Conservation (phyloP, 2,329 filamentous ascomycete genomes). For the Fusarium oligoseptatum region DNA sequence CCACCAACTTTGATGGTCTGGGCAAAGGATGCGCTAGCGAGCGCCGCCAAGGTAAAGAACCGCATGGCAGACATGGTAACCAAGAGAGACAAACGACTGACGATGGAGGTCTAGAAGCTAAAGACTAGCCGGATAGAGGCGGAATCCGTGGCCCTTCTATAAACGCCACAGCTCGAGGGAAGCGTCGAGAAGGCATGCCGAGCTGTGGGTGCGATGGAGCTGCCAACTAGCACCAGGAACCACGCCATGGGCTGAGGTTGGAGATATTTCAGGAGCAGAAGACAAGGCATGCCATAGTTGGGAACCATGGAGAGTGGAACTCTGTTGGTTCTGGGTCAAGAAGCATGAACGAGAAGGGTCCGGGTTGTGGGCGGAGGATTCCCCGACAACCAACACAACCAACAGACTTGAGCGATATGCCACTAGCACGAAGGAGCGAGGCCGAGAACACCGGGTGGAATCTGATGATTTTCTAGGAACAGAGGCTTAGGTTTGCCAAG, state of each 20-base stretch:
- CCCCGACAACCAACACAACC: not conserved
- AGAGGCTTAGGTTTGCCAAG: not conserved
- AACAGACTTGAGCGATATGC: not conserved
- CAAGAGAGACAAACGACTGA: not conserved
- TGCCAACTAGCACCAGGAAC: not conserved
- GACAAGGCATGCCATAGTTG: constrained; percentile 2
- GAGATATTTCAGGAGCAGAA: not conserved
- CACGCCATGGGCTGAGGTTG: constrained; percentile 5
- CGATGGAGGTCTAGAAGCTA: constrained; percentile 2
- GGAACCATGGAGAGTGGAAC: constrained; percentile 1
- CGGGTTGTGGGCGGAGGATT: constrained; percentile 7
- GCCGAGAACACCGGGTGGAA: not conserved
- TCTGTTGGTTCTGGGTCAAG: constrained; percentile 1
- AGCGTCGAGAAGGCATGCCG: not conserved
- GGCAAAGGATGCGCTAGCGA: constrained; percentile 33
- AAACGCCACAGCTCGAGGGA: not conserved
- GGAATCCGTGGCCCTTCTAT: constrained; percentile 1
- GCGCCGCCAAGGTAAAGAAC: constrained; percentile 30
- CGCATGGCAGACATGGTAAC: constrained; percentile 28
- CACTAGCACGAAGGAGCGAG: not conserved
- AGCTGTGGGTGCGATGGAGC: not conserved
- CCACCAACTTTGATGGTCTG: constrained; percentile 46
- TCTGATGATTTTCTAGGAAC: not conserved
- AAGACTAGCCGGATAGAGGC: not conserved
- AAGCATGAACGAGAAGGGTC: not conserved